Conservation (phyloP, 768 basidiomycete genomes). For the Lentinula detonsa region DNA sequence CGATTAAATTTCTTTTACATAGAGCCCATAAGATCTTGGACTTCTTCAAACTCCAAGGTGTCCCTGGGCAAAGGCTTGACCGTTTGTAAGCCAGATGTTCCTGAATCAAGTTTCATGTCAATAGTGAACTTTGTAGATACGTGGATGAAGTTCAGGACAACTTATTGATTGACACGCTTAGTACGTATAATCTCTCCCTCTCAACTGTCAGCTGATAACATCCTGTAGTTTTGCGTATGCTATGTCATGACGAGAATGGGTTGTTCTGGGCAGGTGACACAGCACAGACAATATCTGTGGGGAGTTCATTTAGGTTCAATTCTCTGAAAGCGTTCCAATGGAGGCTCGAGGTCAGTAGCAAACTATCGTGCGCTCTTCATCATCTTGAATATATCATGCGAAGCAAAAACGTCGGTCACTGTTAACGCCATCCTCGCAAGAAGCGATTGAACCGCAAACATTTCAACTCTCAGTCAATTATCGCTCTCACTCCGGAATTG, state of each 20-base stretch:
- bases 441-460: not conserved
- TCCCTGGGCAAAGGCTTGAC: conserved; percentile 42
- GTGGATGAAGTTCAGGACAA: conserved; percentile 75
- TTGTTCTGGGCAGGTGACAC: conserved; percentile 80
- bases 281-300: conserved; percentile 70
- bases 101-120: not conserved
- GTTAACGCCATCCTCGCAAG: not conserved
- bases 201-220: not conserved
- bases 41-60: conserved; percentile 20
- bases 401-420: conserved; percentile 1
- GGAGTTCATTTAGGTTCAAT: conserved; percentile 67
- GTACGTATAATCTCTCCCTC: conserved; percentile 26
- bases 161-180: conserved; percentile 54
- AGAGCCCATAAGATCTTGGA: conserved; percentile 49
- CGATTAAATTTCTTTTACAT: not conserved
- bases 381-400: not conserved
- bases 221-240: conserved; percentile 45
- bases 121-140: conserved; percentile 34
- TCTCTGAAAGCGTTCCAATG: conserved; percentile 65
- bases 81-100: conserved; percentile 38
- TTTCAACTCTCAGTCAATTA: conserved; percentile 50
- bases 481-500: conserved; percentile 68
- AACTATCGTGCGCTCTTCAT: not conserved
- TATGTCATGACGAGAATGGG: conserved; percentile 63
- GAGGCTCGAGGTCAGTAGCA: conserved; percentile 45